Conservation (phyloP, 768 basidiomycete species). For the Termitomyces sp. region DNA sequence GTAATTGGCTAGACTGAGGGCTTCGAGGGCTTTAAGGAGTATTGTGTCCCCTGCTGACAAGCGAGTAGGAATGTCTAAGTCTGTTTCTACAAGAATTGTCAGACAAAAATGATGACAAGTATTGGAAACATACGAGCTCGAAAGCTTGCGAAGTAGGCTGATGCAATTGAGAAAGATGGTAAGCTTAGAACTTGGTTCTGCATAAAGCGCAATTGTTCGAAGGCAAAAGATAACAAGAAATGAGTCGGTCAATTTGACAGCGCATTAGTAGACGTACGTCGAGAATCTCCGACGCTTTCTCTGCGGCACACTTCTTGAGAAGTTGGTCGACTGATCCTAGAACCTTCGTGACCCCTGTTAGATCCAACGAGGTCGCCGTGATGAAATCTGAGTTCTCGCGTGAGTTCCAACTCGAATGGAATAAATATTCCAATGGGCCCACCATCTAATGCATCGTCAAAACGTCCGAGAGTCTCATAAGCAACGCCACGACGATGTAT, state of each 20-base stretch:
- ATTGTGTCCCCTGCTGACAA: slow-evolving; percentile 79
- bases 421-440: not conserved
- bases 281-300: slow-evolving; percentile 62
- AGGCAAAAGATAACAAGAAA: not conserved
- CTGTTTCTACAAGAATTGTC: slow-evolving; percentile 58
- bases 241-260: too few relatives aligned
- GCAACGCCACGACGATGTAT: slow-evolving; percentile 87
- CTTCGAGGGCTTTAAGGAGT: slow-evolving; percentile 74
- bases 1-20: slow-evolving; percentile 81
- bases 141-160: slow-evolving; percentile 96
- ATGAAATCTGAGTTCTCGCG: not conserved
- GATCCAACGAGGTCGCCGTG: not conserved
- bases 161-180: slow-evolving; percentile 86
- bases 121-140: slow-evolving; percentile 58
- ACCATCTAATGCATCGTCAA: slow-evolving; percentile 57
- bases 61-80: slow-evolving; percentile 65
- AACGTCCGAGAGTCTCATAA: slow-evolving; percentile 67
- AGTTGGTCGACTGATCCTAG: not conserved
- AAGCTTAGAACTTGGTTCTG: slow-evolving; percentile 66
- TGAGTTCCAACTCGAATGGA: slow-evolving; percentile 25
- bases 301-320: not conserved
- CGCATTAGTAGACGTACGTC: slow-evolving; percentile 12
- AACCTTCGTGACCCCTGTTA: not conserved
- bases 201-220: not conserved
- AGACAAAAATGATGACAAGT: not conserved